These are phyloP conservation scores for Lepidium campestre DNA, from an alignment of 441 rosid species.

Conservation along the genomic window DNA sequence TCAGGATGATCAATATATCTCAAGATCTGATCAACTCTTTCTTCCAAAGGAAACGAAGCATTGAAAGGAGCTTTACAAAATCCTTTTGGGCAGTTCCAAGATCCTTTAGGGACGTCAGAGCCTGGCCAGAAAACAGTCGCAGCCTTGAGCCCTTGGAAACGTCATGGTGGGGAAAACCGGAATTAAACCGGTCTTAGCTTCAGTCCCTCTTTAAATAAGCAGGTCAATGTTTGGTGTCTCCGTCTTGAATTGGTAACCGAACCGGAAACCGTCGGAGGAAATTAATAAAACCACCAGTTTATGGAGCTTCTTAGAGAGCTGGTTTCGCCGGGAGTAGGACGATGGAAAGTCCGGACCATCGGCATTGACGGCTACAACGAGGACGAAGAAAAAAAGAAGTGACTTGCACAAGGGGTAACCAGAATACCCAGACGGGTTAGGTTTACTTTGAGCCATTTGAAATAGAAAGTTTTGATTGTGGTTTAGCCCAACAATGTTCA, in stretches of 20 bases:
- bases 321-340: constrained; percentile 20
- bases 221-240: constrained; percentile 69
- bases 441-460: not conserved
- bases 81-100: constrained; percentile 67
- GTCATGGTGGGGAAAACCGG: constrained; percentile 89
- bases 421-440: not conserved
- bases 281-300: constrained; percentile 66
- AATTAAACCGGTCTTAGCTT: constrained; percentile 78
- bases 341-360: not conserved
- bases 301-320: constrained; percentile 48
- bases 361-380: constrained; percentile 19
- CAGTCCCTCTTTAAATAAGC: constrained; percentile 66
- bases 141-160: constrained; percentile 78
- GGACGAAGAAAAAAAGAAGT: not conserved
- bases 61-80: constrained; percentile 30
- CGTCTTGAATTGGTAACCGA: constrained; percentile 86
- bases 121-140: constrained; percentile 91
- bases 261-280: constrained; percentile 85
- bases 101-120: constrained; percentile 73
- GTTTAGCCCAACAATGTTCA: not conserved
- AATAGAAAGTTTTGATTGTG: not conserved
- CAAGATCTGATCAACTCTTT: constrained; percentile 66
- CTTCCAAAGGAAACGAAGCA: constrained; percentile 53
- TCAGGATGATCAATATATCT: constrained; percentile 60
- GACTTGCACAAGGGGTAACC: not conserved